Evolutionary conservation across 768 basidiomycete genomes (phyloP).

Genomic region (Leccinellum rugosiceps): DNA sequence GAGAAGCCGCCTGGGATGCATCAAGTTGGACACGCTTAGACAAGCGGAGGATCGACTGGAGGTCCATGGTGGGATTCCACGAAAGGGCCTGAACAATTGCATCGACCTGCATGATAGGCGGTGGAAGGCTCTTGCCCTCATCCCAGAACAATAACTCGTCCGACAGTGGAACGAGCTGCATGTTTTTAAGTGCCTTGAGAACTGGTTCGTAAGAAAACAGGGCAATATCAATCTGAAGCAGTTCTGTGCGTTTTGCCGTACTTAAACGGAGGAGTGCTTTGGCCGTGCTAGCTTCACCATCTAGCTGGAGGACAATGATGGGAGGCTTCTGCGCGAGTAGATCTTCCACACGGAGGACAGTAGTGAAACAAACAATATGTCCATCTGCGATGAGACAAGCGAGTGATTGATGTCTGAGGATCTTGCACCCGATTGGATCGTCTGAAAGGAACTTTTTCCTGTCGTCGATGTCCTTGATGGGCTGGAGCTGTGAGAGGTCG

Average conservation of each 20-base stretch:
- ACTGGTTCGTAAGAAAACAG: conserved; percentile 64
- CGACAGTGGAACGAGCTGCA: conserved; percentile 44
- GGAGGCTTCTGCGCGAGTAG: conserved; percentile 48
- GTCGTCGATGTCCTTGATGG: conserved; percentile 29
- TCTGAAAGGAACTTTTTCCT: conserved; percentile 39
- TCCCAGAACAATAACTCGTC: conserved; percentile 58
- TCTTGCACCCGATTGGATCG: conserved; percentile 30
- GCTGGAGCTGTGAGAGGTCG: conserved; percentile 37
- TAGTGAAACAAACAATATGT: conserved; percentile 51
- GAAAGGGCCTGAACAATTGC: conserved; percentile 29
- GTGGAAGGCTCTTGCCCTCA: conserved; percentile 17
- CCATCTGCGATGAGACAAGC: conserved; percentile 50
- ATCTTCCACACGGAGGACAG: conserved; percentile 52
- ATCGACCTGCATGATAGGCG: conserved; percentile 3
- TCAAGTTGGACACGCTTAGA: conserved; percentile 48
- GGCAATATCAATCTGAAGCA: conserved; percentile 61
- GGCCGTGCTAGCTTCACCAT: conserved; percentile 40
- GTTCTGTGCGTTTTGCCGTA: conserved; percentile 31
- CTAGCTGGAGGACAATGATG: conserved; percentile 51
- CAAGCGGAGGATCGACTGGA: conserved; percentile 37
- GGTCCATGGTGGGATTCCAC: conserved; percentile 35
- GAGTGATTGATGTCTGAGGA: conserved; percentile 54
- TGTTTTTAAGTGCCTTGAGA: conserved; percentile 53
- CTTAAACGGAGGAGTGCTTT: conserved; percentile 43
- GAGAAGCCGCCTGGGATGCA: conserved; percentile 42